Percentiles rank a stretch among this genome's conserved stretches.
Evolutionary conservation across 208 protist genomes (phyloP).

Genomic region (Sergeia podlipaevii): DNA sequence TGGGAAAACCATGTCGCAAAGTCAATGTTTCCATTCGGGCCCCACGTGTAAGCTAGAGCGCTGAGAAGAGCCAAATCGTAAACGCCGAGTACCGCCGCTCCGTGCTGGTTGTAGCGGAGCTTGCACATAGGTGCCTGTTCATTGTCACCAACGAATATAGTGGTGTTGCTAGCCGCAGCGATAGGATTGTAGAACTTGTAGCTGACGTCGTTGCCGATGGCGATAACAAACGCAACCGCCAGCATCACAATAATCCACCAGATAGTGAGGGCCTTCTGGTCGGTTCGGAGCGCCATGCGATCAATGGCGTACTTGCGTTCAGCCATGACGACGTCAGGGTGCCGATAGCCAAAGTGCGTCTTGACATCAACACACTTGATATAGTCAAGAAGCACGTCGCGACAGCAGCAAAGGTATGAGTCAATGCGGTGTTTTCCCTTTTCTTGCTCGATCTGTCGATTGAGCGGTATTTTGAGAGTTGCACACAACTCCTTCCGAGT

Average conservation of each 20-base stretch:
- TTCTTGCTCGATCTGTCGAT: slow-evolving; percentile 23
- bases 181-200: slow-evolving; percentile 52
- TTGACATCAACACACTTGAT: slow-evolving; percentile 67
- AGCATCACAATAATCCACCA: slow-evolving; percentile 86
- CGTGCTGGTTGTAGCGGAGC: slow-evolving; percentile 46
- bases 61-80: slow-evolving; percentile 69
- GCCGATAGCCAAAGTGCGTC: slow-evolving; percentile 60
- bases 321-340: slow-evolving; percentile 67
- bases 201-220: slow-evolving; percentile 44
- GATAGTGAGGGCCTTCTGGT: slow-evolving; percentile 71
- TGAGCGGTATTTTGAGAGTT: slow-evolving; percentile 25
- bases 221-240: slow-evolving; percentile 67
- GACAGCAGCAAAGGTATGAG: slow-evolving; percentile 82
- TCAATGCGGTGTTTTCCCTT: slow-evolving; percentile 30
- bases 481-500: slow-evolving; percentile 46
- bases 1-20: slow-evolving; percentile 80
- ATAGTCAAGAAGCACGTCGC: slow-evolving; percentile 57
- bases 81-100: slow-evolving; percentile 37
- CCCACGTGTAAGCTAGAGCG: slow-evolving; percentile 74
- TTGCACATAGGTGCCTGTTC: slow-evolving; percentile 28
- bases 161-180: slow-evolving; percentile 13
- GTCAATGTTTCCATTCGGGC: slow-evolving; percentile 48
- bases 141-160: slow-evolving; percentile 13
- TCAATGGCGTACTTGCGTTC: slow-evolving; percentile 46
- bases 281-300: slow-evolving; percentile 57